Percentiles rank a stretch among this genome's conserved stretches.
phyloP scores from a whole-genome alignment of 257 asterid genomes.

The Salvia miltiorrhiza region DNA sequence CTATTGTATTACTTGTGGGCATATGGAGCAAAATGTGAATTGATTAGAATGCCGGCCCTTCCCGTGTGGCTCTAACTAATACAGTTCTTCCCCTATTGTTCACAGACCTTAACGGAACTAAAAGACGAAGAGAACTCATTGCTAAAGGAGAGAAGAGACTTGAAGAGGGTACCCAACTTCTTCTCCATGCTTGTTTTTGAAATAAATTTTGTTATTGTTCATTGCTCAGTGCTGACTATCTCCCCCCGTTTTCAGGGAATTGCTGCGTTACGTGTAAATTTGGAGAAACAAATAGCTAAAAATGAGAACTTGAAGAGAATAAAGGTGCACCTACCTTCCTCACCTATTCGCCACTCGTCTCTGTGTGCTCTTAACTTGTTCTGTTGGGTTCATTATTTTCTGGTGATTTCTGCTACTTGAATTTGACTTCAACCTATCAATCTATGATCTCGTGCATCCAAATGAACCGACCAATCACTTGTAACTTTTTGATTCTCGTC shows the following conservation, averaged over 20 bases:
- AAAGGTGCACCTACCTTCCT: constrained; percentile 45
- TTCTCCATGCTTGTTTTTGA: background rate
- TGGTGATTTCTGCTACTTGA: background rate
- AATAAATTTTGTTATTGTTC: background rate
- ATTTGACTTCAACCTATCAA: background rate
- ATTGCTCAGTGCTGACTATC: background rate
- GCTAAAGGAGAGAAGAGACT: constrained; percentile 53
- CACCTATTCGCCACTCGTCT: background rate
- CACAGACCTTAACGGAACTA: constrained; percentile 67
- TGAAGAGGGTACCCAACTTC: constrained; percentile 53
- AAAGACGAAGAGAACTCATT: constrained; percentile 52
- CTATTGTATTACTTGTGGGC: background rate
- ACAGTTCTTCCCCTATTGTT: background rate
- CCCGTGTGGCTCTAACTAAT: background rate
- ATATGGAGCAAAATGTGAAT: background rate
- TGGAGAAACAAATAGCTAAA: constrained; percentile 50
- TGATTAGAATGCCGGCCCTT: background rate
- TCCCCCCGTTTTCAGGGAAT: constrained; percentile 36
- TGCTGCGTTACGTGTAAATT: constrained; percentile 31
- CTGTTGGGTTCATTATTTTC: background rate
- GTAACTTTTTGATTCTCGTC: background rate
- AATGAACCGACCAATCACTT: background rate
- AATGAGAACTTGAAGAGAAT: constrained; percentile 58
- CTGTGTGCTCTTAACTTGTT: background rate
- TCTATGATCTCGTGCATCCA: background rate